Conservation (phyloP, 805 yeast species). For the Metschnikowia anglica region DNA sequence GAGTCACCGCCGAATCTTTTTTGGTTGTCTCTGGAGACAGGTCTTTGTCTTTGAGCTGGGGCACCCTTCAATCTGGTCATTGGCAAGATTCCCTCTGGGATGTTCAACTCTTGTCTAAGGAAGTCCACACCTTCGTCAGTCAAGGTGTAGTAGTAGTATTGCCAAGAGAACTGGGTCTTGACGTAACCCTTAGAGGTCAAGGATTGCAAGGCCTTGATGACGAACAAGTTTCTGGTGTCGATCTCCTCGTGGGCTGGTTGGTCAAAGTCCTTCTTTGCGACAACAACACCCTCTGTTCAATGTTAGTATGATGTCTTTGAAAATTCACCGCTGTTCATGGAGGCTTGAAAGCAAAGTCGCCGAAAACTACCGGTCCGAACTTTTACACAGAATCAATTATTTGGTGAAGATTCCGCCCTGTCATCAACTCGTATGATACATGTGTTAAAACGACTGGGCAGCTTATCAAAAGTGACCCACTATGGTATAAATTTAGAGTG, state of each 20-base stretch:
- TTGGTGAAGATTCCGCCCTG: no score
- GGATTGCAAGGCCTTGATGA: conserved; percentile 98
- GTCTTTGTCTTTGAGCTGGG: conserved; percentile 75
- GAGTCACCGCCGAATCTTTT: conserved; percentile 42
- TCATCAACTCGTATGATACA: no score
- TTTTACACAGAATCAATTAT: no score
- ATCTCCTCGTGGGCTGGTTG: conserved; percentile 97
- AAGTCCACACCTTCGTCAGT: conserved; percentile 99
- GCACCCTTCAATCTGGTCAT: conserved; percentile 95
- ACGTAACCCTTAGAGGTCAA: conserved; percentile 98
- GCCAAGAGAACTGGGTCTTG: conserved; percentile 99
- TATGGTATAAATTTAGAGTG: no score
- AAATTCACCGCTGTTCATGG: not conserved
- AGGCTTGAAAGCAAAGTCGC: no score
- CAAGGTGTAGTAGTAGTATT: conserved; percentile 99
- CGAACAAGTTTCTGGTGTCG: conserved; percentile 96
- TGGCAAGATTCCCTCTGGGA: conserved; percentile 98
- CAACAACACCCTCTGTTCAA: conserved; percentile 92
- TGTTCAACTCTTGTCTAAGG: conserved; percentile 96
- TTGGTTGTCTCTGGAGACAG: conserved; percentile 41
- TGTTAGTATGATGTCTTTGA: conserved; percentile 17
- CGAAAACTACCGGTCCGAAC: no score
- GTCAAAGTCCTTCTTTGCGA: conserved; percentile 98
- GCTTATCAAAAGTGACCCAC: no score
- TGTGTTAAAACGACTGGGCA: no score